Evolutionary conservation across 768 basidiomycete species (phyloP).

Genomic region (Mycena galericulata): DNA sequence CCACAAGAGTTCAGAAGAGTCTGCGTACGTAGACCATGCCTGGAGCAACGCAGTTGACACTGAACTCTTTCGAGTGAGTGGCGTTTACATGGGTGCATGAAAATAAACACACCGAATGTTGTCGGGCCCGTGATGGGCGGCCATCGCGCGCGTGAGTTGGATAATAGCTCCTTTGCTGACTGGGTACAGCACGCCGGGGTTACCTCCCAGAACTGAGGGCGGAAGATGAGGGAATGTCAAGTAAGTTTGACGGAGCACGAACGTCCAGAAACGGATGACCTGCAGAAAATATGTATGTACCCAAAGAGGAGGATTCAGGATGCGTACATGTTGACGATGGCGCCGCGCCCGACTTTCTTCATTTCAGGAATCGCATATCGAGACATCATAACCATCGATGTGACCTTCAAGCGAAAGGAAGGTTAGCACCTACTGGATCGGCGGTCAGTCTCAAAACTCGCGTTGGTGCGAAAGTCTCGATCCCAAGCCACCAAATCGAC

Average conservation of each 20-base stretch:
- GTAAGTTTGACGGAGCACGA: not conserved
- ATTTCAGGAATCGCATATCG: constrained; percentile 58
- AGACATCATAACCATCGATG: constrained; percentile 58
- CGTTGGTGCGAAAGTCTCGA: constrained; percentile 43
- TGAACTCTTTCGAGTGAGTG: not conserved
- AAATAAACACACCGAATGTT: constrained; percentile 50
- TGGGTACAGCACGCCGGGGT: constrained; percentile 54
- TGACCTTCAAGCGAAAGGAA: constrained; percentile 42
- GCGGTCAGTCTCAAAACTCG: not conserved
- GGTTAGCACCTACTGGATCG: too few relatives aligned
- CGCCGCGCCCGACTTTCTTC: constrained; percentile 53
- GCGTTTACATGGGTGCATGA: not conserved
- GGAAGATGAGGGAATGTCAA: not conserved
- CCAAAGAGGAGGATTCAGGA: not conserved
- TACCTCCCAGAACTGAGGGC: constrained; percentile 44
- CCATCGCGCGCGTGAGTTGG: constrained; percentile 61
- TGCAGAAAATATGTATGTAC: not conserved
- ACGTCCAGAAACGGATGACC: constrained; percentile 33
- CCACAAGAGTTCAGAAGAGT: not conserved
- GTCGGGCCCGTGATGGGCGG: constrained; percentile 53
- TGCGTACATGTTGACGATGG: constrained; percentile 53
- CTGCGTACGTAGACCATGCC: constrained; percentile 49
- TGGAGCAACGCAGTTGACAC: constrained; percentile 26
- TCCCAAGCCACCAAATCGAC: constrained; percentile 51
- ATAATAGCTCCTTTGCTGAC: constrained; percentile 58